These are phyloP conservation scores for Biscogniauxia marginata DNA, from an alignment of 2,329 filamentous ascomycete genomes.

Conservation along the genomic window DNA sequence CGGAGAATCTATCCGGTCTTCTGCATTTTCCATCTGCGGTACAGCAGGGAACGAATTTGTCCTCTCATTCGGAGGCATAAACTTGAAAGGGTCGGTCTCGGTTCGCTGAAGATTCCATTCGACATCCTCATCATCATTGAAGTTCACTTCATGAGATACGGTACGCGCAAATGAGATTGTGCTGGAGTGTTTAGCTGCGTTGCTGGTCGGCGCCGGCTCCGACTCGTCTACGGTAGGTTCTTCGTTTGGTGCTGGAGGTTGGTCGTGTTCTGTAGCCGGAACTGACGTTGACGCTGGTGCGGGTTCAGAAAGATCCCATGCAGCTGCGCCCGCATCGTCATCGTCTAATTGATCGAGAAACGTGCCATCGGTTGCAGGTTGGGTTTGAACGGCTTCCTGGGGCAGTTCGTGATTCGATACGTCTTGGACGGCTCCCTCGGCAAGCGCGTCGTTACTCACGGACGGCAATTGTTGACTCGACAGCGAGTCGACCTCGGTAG, in stretches of 20 bases:
- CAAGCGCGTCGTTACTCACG: slow-evolving; percentile 6
- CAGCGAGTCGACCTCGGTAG: slow-evolving; percentile 11
- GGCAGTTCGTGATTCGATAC: slow-evolving; percentile 12
- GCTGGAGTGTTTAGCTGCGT: slow-evolving; percentile 54
- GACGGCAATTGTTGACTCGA: slow-evolving; percentile 6
- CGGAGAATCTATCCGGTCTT: slow-evolving; percentile 36
- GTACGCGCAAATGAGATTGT: slow-evolving; percentile 64
- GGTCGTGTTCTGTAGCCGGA: slow-evolving; percentile 10
- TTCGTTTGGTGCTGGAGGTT: slow-evolving; percentile 11
- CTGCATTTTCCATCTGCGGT: slow-evolving; percentile 39
- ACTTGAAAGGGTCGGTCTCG: slow-evolving; percentile 58
- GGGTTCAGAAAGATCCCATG: slow-evolving; percentile 26
- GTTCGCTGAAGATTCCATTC: slow-evolving; percentile 55
- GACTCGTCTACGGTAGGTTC: slow-evolving; percentile 14
- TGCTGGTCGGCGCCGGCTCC: slow-evolving; percentile 20
- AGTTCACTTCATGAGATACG: slow-evolving; percentile 61
- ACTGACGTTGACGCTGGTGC: slow-evolving; percentile 5
- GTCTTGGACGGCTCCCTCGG: slow-evolving; percentile 10
- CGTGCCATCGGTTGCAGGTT: slow-evolving; percentile 15
- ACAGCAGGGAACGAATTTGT: slow-evolving; percentile 64
- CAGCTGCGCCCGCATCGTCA: slow-evolving; percentile 25
- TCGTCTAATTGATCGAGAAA: slow-evolving; percentile 25
- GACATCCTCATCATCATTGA: slow-evolving; percentile 55
- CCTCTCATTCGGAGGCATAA: slow-evolving; percentile 56
- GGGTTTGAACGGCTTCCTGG: slow-evolving; percentile 15